phyloP scores from a whole-genome alignment of 2,329 filamentous ascomycete genomes.

The Ceratocystis lukuohia region DNA sequence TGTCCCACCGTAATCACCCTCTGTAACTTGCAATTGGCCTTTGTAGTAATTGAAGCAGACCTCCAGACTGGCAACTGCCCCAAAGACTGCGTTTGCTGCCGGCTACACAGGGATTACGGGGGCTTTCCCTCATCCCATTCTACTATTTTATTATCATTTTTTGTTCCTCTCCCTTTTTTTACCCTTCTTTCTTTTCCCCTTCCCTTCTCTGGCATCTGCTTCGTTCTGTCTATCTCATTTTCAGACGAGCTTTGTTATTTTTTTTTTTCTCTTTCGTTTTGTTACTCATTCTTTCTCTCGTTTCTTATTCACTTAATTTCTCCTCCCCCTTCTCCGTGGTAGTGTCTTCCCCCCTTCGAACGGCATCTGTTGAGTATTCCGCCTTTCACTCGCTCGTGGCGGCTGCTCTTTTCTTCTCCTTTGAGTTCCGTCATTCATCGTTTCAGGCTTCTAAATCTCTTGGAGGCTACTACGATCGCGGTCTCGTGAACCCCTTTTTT shows the following conservation, averaged over 20 bases:
- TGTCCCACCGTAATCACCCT: too few species aligned
- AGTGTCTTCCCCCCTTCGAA: background rate
- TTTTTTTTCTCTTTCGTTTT: background rate
- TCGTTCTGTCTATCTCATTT: background rate
- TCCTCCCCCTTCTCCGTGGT: conserved; percentile 8
- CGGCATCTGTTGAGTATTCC: background rate
- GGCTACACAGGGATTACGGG: background rate
- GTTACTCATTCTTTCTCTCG: background rate
- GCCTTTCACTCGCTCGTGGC: conserved; percentile 15
- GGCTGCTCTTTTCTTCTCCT: background rate
- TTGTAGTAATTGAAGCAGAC: too few species aligned
- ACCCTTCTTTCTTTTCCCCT: background rate
- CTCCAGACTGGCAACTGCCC: background rate
- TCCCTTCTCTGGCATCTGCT: background rate
- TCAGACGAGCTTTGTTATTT: background rate
- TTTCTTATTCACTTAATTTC: conserved; percentile 15
- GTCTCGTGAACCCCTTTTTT: background rate
- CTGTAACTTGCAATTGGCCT: too few species aligned
- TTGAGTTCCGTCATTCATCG: too few species aligned
- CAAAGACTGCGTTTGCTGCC: background rate
- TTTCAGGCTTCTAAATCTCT: too few species aligned
- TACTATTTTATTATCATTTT: background rate
- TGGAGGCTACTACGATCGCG: too few species aligned
- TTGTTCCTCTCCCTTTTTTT: background rate
- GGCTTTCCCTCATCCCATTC: background rate